Conservation (phyloP, 805 yeast genomes). For the Wickerhamiella alocasiicola region DNA sequence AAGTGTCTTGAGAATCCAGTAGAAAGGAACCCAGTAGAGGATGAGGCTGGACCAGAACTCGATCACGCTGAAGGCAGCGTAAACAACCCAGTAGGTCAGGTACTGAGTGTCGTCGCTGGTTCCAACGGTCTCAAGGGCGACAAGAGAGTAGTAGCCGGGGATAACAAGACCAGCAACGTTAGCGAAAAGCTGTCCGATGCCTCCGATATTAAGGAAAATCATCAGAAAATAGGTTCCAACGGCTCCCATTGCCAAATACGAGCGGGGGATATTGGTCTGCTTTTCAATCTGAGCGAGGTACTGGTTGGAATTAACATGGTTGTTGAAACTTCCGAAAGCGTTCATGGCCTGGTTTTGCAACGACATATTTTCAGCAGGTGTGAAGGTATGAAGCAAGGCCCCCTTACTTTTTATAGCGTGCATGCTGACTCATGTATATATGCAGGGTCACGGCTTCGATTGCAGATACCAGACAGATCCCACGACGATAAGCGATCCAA, state of each 20-base stretch:
- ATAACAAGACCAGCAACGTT: constrained; percentile 82
- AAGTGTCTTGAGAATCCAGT: constrained; percentile 84
- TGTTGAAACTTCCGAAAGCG: constrained; percentile 14
- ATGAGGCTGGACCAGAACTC: constrained; percentile 95
- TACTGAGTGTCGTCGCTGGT: constrained; percentile 73
- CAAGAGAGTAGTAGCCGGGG: constrained; percentile 80
- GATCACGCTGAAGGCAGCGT: constrained; percentile 75
- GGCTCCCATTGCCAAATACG: constrained; percentile 64
- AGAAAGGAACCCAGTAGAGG: constrained; percentile 91
- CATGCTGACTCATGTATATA: not conserved
- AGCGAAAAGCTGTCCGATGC: constrained; percentile 85
- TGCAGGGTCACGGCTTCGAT: too few species aligned
- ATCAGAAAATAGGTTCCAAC: constrained; percentile 57
- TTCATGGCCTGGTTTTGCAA: constrained; percentile 9
- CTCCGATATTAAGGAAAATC: constrained; percentile 83
- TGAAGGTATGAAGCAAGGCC: too few species aligned
- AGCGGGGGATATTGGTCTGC: constrained; percentile 48
- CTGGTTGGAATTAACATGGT: constrained; percentile 27
- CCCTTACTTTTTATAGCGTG: too few species aligned
- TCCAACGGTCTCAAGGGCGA: constrained; percentile 63
- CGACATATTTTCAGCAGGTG: constrained; percentile 6
- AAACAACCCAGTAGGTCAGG: constrained; percentile 97
- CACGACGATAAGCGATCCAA: constrained; percentile 59
- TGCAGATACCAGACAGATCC: too few species aligned
- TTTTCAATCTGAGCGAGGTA: constrained; percentile 25